A percentile compares a stretch with the other conserved stretches of the same genome.
Evolutionary conservation across 148 eudicot genomes (phyloP).

Genomic region (Oxyria digyna): DNA sequence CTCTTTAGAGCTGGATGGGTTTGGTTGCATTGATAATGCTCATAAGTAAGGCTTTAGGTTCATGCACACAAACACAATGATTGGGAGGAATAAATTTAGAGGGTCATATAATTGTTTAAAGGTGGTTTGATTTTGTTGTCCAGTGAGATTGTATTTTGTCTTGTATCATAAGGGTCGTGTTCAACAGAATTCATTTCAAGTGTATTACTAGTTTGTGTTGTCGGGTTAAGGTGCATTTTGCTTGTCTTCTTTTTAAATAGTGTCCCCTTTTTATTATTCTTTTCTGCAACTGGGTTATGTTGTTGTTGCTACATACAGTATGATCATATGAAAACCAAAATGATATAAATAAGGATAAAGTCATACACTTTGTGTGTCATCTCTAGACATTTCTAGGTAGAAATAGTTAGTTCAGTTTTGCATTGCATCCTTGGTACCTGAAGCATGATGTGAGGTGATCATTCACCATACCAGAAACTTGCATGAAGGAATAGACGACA

Average conservation of each 20-base stretch:
- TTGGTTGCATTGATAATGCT: conserved; percentile 1
- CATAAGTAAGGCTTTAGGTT: not conserved
- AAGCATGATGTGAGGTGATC: conserved; percentile 69
- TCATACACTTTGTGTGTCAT: not conserved
- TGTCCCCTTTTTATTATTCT: conserved; percentile 4
- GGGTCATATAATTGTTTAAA: conserved; percentile 6
- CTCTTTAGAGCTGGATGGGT: conserved; percentile 5
- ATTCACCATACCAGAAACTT: conserved; percentile 53
- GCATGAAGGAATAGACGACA: conserved; percentile 67
- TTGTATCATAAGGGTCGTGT: not conserved
- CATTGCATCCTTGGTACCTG: conserved; percentile 33
- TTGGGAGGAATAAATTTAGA: conserved; percentile 2
- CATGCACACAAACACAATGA: conserved; percentile 8
- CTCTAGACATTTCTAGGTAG: not conserved
- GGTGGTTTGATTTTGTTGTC: conserved; percentile 6
- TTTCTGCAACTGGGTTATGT: conserved; percentile 1
- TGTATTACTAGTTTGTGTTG: not conserved
- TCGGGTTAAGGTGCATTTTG: not conserved
- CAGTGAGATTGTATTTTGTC: conserved; percentile 6
- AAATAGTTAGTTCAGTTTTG: not conserved
- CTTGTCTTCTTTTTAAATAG: not conserved
- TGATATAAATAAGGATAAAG: not conserved
- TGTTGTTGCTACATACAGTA: not conserved
- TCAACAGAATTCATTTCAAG: not conserved
- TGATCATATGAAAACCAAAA: not conserved